Base-by-base conservation (phyloP, 148 eudicot species). In the Chenopodium quinoa region DNA sequence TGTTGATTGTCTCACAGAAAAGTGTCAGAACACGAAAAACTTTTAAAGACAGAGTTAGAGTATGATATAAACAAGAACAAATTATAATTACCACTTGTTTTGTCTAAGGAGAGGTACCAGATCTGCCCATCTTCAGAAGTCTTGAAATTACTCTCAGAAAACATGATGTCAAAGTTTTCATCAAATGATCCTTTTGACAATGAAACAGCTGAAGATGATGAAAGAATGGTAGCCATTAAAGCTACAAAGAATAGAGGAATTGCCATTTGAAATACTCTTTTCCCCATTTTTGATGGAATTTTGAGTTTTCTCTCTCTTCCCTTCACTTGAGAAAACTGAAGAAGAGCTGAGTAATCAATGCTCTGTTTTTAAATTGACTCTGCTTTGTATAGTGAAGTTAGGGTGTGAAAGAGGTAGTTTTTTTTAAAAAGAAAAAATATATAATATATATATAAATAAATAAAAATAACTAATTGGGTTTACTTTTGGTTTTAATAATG, bases 71-170 rank as follows among this genome's bases (percentile, higher is more conserved):
- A 23, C 7, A 29, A 64, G 5, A 27, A 7, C 8, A 60, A 69
- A 48, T 47, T 25, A 46, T n/a, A 77, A 1, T 58, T 86, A 92
- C 99, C 99, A 88, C 94, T 87, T n/a, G 87, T 75, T 69, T 91
- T 76, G 76, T 91, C 91, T 70, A 94, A 80, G 32, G 95, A 88
- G 73, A 97, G 97, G 63, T 71, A 87, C 99, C 99, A 97, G 91
- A 88, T 94, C 91, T 90, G 90, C 4, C 98, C 98, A 86, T 92
- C 95, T 19, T 83, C 76, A 46, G 96, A 90, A 77, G 96, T 91
- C 86, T 88, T 90, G 89, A 97, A 92, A 84, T 91, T 88, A 25
- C 88, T 74, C 50, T 91, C 89, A 44, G 95, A 87, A 89, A 93
- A 97, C 93, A 88, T 90, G 10, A 86, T 89, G 54, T 85, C 84